These are phyloP conservation scores for Cardamine resedifolia DNA, from an alignment of 345 rosid genomes.

Conservation along the genomic window DNA sequence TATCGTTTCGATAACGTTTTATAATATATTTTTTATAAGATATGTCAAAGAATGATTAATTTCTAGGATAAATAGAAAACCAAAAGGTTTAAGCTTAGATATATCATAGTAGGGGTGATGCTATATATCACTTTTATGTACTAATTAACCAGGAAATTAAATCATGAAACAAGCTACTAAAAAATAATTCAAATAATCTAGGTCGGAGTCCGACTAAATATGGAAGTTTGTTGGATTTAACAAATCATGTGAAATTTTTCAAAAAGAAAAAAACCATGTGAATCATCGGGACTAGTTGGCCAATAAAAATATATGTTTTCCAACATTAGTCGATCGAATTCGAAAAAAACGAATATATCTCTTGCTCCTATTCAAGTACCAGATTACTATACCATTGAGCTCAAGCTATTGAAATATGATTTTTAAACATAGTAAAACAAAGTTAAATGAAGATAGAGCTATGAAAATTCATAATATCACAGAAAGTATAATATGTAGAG, in stretches of 20 bases:
- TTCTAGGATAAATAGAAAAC: background rate
- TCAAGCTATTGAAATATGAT: background rate
- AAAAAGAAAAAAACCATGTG: too few species aligned
- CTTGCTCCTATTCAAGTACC: too few species aligned
- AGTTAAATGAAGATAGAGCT: background rate
- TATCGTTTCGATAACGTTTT: background rate
- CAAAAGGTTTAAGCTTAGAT: background rate
- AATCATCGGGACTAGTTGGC: background rate
- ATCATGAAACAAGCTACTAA: background rate
- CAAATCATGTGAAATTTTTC: too few species aligned
- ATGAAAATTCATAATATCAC: background rate
- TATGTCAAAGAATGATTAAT: background rate
- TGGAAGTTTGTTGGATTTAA: background rate
- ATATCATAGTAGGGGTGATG: background rate
- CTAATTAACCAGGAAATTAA: background rate
- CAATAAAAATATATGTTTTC: too few species aligned
- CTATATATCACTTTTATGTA: background rate
- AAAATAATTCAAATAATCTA: background rate
- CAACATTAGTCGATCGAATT: background rate
- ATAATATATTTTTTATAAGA: background rate
- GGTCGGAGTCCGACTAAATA: background rate
- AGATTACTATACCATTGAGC: background rate
- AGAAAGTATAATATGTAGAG: too few species aligned
- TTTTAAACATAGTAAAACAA: background rate
- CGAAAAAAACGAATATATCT: too few species aligned